Evolutionary conservation across 805 yeast genomes (phyloP).

Genomic region (Crinitomyces ghanaensis): DNA sequence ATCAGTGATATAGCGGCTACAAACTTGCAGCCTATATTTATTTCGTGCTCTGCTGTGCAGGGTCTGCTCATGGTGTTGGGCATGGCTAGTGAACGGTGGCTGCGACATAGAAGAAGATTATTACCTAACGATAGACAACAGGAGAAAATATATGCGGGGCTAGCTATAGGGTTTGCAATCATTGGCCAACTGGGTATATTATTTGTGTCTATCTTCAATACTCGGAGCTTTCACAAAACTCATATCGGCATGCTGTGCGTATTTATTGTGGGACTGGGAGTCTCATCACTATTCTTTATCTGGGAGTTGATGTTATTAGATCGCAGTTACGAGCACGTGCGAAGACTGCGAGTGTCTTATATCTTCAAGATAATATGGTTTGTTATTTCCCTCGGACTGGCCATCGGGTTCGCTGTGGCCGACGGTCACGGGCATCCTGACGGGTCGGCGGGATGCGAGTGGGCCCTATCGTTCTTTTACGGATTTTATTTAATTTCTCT

Average conservation of each 20-base stretch:
- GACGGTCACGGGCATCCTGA: slow-evolving; percentile 29
- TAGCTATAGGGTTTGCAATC: slow-evolving; percentile 36
- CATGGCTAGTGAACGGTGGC: slow-evolving; percentile 47
- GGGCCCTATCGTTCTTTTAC: slow-evolving; percentile 81
- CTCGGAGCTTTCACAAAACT: slow-evolving; percentile 43
- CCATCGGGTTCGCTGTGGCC: slow-evolving; percentile 50
- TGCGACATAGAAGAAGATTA: slow-evolving; percentile 47
- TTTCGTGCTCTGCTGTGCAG: slow-evolving; percentile 65
- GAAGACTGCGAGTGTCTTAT: slow-evolving; percentile 32
- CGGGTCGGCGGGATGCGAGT: slow-evolving; percentile 60
- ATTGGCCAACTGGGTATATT: slow-evolving; percentile 64
- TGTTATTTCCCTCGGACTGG: slow-evolving; percentile 50
- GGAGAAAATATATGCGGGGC: slow-evolving; percentile 33
- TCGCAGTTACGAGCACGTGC: slow-evolving; percentile 26
- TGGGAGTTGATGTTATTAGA: slow-evolving; percentile 39
- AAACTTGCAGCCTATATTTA: slow-evolving; percentile 71
- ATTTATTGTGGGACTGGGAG: slow-evolving; percentile 56
- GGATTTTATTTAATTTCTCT: slow-evolving; percentile 56
- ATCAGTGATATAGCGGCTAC: slow-evolving; percentile 86
- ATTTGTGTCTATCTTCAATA: slow-evolving; percentile 63
- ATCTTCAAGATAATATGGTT: slow-evolving; percentile 55
- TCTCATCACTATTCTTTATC: slow-evolving; percentile 36
- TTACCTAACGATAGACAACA: slow-evolving; percentile 37
- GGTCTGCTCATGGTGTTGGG: slow-evolving; percentile 62
- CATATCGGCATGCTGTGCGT: slow-evolving; percentile 54